Conservation (phyloP, 2,329 filamentous ascomycete genomes). For the Geosmithia putterillii region DNA sequence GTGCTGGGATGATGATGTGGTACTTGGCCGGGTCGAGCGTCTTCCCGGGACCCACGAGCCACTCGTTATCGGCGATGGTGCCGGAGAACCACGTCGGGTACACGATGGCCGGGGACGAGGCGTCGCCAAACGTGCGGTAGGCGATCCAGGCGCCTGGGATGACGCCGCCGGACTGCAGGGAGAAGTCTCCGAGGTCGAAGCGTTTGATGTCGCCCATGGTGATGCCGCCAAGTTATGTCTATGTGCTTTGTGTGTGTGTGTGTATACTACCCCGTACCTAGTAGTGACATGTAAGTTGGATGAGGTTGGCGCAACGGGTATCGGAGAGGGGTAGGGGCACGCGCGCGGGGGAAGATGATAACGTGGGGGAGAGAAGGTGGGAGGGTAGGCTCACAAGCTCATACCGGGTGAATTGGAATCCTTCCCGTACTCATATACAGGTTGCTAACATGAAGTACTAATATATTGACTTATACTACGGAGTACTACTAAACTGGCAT, state of each 20-base stretch:
- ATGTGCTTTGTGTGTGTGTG: neutral
- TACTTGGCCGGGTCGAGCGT: conserved; percentile 45
- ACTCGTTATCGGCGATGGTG: conserved; percentile 58
- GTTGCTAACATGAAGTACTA: no score
- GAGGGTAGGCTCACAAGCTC: neutral
- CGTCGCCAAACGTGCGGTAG: conserved; percentile 63
- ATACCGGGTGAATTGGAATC: no score
- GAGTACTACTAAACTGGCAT: no score
- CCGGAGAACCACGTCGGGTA: conserved; percentile 63
- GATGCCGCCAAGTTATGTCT: neutral
- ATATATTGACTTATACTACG: no score
- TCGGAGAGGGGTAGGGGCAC: neutral
- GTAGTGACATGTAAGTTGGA: neutral
- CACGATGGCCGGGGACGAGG: conserved; percentile 51
- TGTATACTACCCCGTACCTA: neutral
- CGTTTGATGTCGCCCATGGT: neutral
- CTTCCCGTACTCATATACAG: no score
- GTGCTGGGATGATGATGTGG: conserved; percentile 36
- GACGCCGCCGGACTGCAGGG: conserved; percentile 50
- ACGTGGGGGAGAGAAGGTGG: neutral
- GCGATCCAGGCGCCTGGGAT: conserved; percentile 56
- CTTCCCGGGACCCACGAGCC: conserved; percentile 57
- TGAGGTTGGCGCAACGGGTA: neutral
- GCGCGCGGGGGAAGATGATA: neutral
- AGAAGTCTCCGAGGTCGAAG: conserved; percentile 52